These are phyloP conservation scores for Pilatotrama ljubarskyi DNA, from an alignment of 768 basidiomycete genomes.

Conservation along the genomic window DNA sequence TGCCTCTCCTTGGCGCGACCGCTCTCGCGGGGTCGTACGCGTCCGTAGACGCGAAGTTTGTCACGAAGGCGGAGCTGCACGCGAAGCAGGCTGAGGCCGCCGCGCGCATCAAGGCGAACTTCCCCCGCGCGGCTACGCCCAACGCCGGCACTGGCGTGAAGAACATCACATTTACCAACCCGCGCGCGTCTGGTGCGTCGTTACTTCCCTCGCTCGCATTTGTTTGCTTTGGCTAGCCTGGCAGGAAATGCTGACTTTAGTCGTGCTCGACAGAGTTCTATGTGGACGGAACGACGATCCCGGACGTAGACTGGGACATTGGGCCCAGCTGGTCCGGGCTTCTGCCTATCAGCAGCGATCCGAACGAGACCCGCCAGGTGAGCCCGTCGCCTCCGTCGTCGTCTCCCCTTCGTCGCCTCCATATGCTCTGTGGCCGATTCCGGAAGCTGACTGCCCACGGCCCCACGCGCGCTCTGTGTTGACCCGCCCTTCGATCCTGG, in stretches of 20 bases:
- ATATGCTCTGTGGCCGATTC: no score
- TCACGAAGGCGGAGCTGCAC: constrained; percentile 43
- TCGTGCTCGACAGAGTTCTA: constrained; percentile 54
- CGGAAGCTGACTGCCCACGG: constrained; percentile 8
- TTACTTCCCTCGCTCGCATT: no score
- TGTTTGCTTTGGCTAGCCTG: no score
- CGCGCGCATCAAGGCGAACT: constrained; percentile 35
- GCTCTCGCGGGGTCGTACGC: neutral
- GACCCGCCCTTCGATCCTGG: no score
- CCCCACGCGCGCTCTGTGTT: neutral
- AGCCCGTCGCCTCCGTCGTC: neutral
- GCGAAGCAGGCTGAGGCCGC: constrained; percentile 50
- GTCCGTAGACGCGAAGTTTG: constrained; percentile 11
- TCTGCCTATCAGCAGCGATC: constrained; percentile 61
- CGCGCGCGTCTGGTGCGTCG: constrained; percentile 54
- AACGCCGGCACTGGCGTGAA: constrained; percentile 35
- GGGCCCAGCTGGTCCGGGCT: constrained; percentile 78
- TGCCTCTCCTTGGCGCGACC: constrained; percentile 5
- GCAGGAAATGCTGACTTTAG: neutral
- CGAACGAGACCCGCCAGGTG: constrained; percentile 70
- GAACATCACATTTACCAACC: constrained; percentile 73
- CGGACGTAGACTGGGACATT: constrained; percentile 69
- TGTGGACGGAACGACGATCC: constrained; percentile 65
- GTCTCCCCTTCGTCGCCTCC: no score
- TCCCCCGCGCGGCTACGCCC: constrained; percentile 8